Evolutionary conservation across 768 basidiomycete species (phyloP), one percentile per base, ranked within the genome.

Genomic region (Tylopilus rubrobrunneus): DNA sequence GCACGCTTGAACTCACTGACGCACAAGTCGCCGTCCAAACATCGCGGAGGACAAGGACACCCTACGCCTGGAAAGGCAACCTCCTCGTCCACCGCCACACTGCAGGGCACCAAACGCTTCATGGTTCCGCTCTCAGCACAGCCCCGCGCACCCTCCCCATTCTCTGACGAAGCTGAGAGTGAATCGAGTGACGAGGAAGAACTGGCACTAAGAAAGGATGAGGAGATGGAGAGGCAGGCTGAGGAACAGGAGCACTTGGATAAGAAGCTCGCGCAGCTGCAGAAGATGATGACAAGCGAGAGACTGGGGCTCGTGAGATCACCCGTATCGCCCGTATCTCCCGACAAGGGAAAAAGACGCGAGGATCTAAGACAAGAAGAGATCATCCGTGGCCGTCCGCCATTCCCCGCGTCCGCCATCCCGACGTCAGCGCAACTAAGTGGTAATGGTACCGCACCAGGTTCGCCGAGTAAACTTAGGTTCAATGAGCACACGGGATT

Each of bases 221-320:
- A 90, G 58, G 87, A 91, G 61, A 80, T 79, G 4, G 86, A 88
- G 47, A 73, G 84, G 47, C 76, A 70, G 52, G 76, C 77, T 28
- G 88, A 91, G 64, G 83, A 87, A 55, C 83, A 85, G 58, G 83
- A 87, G 48, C 73, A 80, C 1, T 66, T 91, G 40, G 80, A 83
- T 48, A 78, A 77, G 56, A 91, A 89, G 64, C 75, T 92, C 11
- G 76, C 78, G 45, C 81, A 86, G 31, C 73, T 92, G 19, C 81
- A 89, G 63, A 76, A 66, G 49, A 82, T 86, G 77, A 86, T 92
- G 74, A 89, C 85, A 1, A 83, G 77, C 55, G 89, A 91, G 45
- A 73, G 78, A 21, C 65, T 92, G 21, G 90, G 90, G 1, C 76
- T 93, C 19, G 84, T 91, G 47, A 62, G 66, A 14, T 74, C 76